These are phyloP conservation scores for Aspergillus sp. DNA, from an alignment of 2,329 filamentous ascomycete genomes.

Conservation along the genomic window DNA sequence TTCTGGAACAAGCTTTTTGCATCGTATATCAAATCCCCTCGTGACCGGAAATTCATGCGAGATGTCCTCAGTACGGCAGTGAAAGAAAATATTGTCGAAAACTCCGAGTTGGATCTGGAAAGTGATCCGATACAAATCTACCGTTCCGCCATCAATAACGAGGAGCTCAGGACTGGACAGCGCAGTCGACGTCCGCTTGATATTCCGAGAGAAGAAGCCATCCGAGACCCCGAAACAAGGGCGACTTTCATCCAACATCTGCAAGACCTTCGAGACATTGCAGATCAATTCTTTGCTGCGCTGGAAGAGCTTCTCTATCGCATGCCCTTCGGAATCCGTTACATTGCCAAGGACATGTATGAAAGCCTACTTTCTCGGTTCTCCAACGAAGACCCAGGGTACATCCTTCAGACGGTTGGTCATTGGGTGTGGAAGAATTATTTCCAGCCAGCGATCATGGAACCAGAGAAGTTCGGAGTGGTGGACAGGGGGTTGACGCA, in stretches of 20 bases:
- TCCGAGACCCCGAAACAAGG: slow-evolving; percentile 89
- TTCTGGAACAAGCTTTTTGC: slow-evolving; percentile 87
- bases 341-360: slow-evolving; percentile 82
- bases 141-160: slow-evolving; percentile 91
- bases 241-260: slow-evolving; percentile 92
- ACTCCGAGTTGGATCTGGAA: slow-evolving; percentile 85
- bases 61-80: slow-evolving; percentile 83
- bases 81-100: slow-evolving; percentile 88
- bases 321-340: slow-evolving; percentile 92
- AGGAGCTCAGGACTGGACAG: slow-evolving; percentile 87
- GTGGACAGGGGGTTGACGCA: slow-evolving; percentile 86
- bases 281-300: slow-evolving; percentile 80
- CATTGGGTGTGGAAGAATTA: slow-evolving; percentile 96
- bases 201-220: slow-evolving; percentile 88
- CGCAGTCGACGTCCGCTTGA: slow-evolving; percentile 79
- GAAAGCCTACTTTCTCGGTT: slow-evolving; percentile 75
- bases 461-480: slow-evolving; percentile 89
- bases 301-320: slow-evolving; percentile 80
- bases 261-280: slow-evolving; percentile 89
- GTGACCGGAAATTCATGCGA: slow-evolving; percentile 87
- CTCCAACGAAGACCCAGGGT: slow-evolving; percentile 72
- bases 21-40: slow-evolving; percentile 86
- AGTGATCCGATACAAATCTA: slow-evolving; percentile 98
- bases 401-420: slow-evolving; percentile 78
- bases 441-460: slow-evolving; percentile 81